These are phyloP conservation scores for Pyricularia grisea DNA, from an alignment of 2,329 filamentous ascomycete species.

Conservation along the genomic window DNA sequence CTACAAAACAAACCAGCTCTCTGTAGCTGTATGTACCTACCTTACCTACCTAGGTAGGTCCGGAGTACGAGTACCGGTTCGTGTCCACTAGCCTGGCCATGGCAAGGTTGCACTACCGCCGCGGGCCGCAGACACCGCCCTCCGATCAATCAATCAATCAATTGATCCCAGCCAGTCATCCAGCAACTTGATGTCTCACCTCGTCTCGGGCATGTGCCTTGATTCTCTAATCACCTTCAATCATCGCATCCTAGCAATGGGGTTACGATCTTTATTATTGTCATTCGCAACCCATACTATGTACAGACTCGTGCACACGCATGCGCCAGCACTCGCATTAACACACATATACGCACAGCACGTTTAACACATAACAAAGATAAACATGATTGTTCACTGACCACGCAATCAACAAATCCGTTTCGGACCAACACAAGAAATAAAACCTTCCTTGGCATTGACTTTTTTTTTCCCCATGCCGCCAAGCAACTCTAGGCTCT, in stretches of 20 bases:
- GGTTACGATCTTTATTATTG: not conserved
- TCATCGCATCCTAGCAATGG: not conserved
- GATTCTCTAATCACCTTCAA: not conserved
- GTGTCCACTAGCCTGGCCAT: not conserved
- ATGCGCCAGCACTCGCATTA: not conserved
- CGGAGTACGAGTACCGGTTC: too few species aligned
- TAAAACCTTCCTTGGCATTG: not conserved
- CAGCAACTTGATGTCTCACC: not conserved
- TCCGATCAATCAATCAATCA: not conserved
- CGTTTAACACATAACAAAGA: too few species aligned
- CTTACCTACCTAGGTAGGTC: too few species aligned
- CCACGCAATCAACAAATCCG: not conserved
- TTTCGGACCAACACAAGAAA: not conserved
- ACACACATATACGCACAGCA: not conserved
- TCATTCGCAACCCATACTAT: not conserved
- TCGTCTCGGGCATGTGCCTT: not conserved
- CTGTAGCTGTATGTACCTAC: too few species aligned
- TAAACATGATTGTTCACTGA: not conserved
- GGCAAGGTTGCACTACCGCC: not conserved
- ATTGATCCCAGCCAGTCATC: not conserved
- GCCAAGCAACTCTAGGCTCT: not conserved
- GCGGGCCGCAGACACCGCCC: not conserved
- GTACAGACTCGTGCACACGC: not conserved
- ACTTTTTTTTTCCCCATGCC: not conserved
- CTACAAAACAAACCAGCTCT: too few species aligned